A percentile compares a stretch with the other conserved stretches of the same genome.
Evolutionary conservation across 371 early-diverging fungal species (phyloP).

Genomic region (Apophysomyces elegans): DNA sequence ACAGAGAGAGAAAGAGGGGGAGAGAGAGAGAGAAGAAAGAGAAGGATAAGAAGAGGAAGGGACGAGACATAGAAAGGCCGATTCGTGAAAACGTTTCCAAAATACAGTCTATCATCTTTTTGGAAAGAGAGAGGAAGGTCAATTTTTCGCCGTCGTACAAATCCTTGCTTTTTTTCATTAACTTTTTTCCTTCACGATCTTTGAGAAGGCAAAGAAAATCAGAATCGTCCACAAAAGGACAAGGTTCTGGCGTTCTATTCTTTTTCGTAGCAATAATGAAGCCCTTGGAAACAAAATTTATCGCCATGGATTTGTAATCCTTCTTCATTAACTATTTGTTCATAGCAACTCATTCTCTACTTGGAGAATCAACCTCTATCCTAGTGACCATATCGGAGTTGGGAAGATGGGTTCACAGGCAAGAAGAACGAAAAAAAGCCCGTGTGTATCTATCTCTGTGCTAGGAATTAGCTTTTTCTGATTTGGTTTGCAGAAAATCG

Average conservation of each 20-base stretch:
- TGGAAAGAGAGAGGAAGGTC: too few relatives aligned
- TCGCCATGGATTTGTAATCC: too few relatives aligned
- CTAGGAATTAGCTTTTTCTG: too few relatives aligned
- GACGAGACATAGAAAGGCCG: background rate
- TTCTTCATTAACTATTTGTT: too few relatives aligned
- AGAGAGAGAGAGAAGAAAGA: slow-evolving; percentile 15
- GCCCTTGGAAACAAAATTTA: too few relatives aligned
- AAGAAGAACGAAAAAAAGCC: too few relatives aligned
- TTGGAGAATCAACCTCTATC: too few relatives aligned
- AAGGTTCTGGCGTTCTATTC: background rate
- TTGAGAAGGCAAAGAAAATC: background rate
- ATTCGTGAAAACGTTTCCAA: background rate
- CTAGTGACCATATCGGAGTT: too few relatives aligned
- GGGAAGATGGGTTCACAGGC: too few relatives aligned
- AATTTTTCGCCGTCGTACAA: slow-evolving; percentile 1
- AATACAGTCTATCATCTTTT: background rate
- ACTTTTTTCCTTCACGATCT: slow-evolving; percentile 4
- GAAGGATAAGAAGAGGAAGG: slow-evolving; percentile 3
- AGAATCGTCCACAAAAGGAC: background rate
- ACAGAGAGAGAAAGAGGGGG: background rate
- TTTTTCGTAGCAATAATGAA: background rate
- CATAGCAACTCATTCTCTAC: too few relatives aligned
- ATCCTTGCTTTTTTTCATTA: background rate
- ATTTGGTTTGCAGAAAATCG: too few relatives aligned
- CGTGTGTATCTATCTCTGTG: too few relatives aligned